phyloP scores from a whole-genome alignment of 228 moss, liverwort and hornwort species.

The Sphagnum fallax region DNA sequence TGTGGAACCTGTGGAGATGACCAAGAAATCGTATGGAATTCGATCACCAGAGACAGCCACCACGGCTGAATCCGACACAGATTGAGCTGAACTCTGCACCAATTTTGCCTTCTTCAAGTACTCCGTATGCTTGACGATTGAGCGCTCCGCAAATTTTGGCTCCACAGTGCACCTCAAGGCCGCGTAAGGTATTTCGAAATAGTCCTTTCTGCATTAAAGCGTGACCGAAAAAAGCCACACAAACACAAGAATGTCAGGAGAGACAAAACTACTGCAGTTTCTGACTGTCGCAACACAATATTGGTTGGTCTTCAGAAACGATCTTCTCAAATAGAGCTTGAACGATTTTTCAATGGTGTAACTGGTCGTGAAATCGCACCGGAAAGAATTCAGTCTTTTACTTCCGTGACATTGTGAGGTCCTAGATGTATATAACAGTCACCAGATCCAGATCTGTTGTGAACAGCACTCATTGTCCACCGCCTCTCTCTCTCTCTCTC shows the following conservation, averaged over 20 bases:
- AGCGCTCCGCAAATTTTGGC: constrained; percentile 61
- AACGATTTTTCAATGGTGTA: too few species aligned
- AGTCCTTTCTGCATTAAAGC: constrained; percentile 43
- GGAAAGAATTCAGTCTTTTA: too few species aligned
- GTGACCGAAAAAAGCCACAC: not conserved
- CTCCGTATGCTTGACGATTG: constrained; percentile 44
- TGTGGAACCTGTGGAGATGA: constrained; percentile 51
- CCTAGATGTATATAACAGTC: too few species aligned
- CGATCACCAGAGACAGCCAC: constrained; percentile 45
- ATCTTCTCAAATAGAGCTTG: too few species aligned
- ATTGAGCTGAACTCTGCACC: constrained; percentile 25
- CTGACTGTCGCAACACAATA: too few species aligned
- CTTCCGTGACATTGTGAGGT: too few species aligned
- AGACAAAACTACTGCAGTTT: too few species aligned
- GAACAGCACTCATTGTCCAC: too few species aligned
- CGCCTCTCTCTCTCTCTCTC: too few species aligned
- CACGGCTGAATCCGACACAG: constrained; percentile 41
- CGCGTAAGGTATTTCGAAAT: constrained; percentile 56
- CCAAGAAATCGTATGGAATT: constrained; percentile 57
- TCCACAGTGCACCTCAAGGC: constrained; percentile 56
- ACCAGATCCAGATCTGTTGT: too few species aligned
- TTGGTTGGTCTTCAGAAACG: too few species aligned
- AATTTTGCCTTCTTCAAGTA: constrained; percentile 44
- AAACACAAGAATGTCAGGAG: not conserved
- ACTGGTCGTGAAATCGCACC: too few species aligned